Evolutionary conservation across 2,329 filamentous ascomycete species (phyloP), one percentile per base, ranked within the genome.

Genomic region (Colletotrichum kahawae): DNA sequence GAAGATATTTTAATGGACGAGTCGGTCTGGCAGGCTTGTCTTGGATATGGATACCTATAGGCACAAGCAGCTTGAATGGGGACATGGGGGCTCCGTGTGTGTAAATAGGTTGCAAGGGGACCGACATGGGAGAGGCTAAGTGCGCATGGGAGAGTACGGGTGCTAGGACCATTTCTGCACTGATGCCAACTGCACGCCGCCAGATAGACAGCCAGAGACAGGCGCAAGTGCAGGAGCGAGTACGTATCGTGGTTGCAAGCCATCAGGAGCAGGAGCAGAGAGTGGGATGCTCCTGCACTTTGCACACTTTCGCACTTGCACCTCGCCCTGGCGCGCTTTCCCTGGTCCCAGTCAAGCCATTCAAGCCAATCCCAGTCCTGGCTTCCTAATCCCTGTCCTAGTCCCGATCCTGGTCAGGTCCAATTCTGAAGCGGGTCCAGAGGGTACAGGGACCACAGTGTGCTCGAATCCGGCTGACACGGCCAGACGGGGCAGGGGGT

Each of bases 1-100:
- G 64, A 74, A 68, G 64, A 74, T 76, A 70, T 76, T 70, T 75
- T 63, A 72, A 75, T 64, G 69, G 63, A 67, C 69, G 65, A 69
- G 70, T 76, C 74, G 70, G 65, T 73, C 70, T 65, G 70, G 70
- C 33, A 34, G 57, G 18, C 64, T 57, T 34, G 51, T 69, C 59
- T 38, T 68, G 71, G 60, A 74, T 73, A 66, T 71, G 68, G 68
- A 66, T 71, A 66, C 65, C 62, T 65, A 9, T 29, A 48, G 62
- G 27, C 36, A 48, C 21, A 63, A 33, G 36, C 29, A 33, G 57
- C 7, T 29, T n/a, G 57, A 69, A 67, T 59, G 70, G 70, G 70
- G 63, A 43, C 31, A 62, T 62, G 62, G 72, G 72, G 69, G 63
- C 69, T 72, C 72, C 72, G 67, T 74, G 57, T 64, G 71, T 74